Conservation (phyloP, 495 filamentous ascomycete genomes). For the Podospora australis region DNA sequence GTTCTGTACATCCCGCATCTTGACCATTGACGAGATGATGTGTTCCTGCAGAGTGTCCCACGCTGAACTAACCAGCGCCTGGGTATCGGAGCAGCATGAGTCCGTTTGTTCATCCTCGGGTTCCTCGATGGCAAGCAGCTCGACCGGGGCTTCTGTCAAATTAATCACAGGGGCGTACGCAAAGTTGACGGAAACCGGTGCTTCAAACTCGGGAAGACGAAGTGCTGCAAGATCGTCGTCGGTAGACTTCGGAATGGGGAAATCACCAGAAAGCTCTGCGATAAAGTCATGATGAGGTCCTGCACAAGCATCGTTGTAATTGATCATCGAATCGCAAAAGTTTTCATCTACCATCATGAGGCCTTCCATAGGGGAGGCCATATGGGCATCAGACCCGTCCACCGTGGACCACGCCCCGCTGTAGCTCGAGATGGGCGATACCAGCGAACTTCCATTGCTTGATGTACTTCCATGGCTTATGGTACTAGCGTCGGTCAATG, state of each 20-base stretch:
- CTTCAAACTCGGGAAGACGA: conserved; percentile 23
- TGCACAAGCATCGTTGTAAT: conserved; percentile 10
- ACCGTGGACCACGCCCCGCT: conserved; percentile 29
- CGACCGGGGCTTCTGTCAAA: conserved; percentile 18
- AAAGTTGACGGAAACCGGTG: conserved; percentile 18
- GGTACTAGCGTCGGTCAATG: conserved; percentile 17
- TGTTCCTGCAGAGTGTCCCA: conserved; percentile 39
- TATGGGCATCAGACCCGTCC: conserved; percentile 23
- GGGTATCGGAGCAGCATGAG: conserved; percentile 28
- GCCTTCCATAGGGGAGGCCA: conserved; percentile 27
- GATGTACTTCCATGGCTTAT: conserved; percentile 18
- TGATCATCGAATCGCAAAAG: conserved; percentile 15
- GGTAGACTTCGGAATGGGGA: conserved; percentile 6
- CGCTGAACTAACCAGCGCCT: conserved; percentile 31
- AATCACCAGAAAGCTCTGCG: conserved; percentile 34
- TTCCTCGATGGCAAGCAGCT: conserved; percentile 9
- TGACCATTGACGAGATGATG: conserved; percentile 31
- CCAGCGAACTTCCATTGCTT: conserved; percentile 31
- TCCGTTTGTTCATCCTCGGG: conserved; percentile 13
- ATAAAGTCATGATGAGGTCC: conserved; percentile 20
- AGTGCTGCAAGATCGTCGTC: conserved; percentile 20
- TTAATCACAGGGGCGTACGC: conserved; percentile 28
- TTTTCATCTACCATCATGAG: conserved; percentile 17
- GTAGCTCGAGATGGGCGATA: conserved; percentile 32
- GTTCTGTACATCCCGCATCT: conserved; percentile 27